Evolutionary conservation across 2,329 filamentous ascomycete genomes (phyloP).

Genomic region (Domatiomyces globalis): DNA sequence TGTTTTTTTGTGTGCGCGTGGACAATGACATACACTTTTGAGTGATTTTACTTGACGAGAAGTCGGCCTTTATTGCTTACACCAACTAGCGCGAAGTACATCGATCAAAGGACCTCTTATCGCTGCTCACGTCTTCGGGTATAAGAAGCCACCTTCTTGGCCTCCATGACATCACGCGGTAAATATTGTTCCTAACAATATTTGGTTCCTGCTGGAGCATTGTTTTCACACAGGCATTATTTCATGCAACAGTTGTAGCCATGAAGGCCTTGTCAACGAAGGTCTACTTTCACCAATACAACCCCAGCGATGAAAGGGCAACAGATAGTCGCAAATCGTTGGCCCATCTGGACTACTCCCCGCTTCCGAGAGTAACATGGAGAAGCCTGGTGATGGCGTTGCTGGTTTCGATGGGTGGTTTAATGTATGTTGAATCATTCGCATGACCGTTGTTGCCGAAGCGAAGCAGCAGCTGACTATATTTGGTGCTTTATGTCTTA

Average conservation of each 20-base stretch:
- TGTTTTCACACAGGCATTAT: neutral
- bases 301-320: slow-evolving; percentile 10
- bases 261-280: neutral
- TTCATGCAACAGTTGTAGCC: neutral
- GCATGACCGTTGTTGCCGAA: neutral
- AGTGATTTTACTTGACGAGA: neutral
- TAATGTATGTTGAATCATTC: slow-evolving; percentile 17
- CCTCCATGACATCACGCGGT: too few species aligned
- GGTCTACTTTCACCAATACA: slow-evolving; percentile 12
- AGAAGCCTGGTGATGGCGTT: slow-evolving; percentile 27
- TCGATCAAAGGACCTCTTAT: neutral
- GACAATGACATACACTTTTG: neutral
- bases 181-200: too few species aligned
- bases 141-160: too few species aligned
- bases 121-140: neutral
- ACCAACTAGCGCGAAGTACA: neutral
- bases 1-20: neutral
- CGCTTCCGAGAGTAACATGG: slow-evolving; percentile 21
- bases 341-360: slow-evolving; percentile 14
- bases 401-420: slow-evolving; percentile 32
- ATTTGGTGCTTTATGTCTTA: slow-evolving; percentile 1
- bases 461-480: neutral
- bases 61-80: neutral
- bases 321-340: slow-evolving; percentile 9
- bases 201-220: neutral